phyloP scores from a whole-genome alignment of 2,329 filamentous ascomycete genomes.

The Ascochyta viciae-villosae region DNA sequence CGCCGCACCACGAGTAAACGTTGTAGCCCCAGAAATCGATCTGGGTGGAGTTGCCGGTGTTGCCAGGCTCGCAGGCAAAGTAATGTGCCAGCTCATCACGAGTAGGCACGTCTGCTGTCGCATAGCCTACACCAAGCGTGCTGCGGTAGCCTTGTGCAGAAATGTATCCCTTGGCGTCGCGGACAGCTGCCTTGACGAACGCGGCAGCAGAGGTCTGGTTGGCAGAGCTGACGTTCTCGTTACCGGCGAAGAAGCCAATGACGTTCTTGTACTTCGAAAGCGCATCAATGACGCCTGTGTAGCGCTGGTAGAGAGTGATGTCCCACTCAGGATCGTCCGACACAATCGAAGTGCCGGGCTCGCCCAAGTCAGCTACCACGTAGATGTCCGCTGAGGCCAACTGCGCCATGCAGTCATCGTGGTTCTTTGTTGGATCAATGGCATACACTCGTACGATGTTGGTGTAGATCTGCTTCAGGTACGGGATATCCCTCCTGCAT shows the following conservation, averaged over 20 bases:
- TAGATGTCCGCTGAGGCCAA: slow-evolving; percentile 89
- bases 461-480: slow-evolving; percentile 78
- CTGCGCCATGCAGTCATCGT: slow-evolving; percentile 82
- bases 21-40: slow-evolving; percentile 99
- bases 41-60: slow-evolving; percentile 55
- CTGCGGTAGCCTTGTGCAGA: slow-evolving; percentile 73
- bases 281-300: slow-evolving; percentile 81
- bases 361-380: slow-evolving; percentile 80
- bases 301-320: slow-evolving; percentile 77
- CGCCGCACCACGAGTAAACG: slow-evolving; percentile 98
- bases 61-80: slow-evolving; percentile 81
- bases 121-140: slow-evolving; percentile 87
- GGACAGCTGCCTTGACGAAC: slow-evolving; percentile 96
- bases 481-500: slow-evolving; percentile 86
- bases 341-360: slow-evolving; percentile 73
- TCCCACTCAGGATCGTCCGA: slow-evolving; percentile 82
- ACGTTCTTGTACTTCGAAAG: slow-evolving; percentile 86
- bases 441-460: slow-evolving; percentile 96
- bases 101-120: slow-evolving; percentile 91
- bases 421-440: slow-evolving; percentile 77
- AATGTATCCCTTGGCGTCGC: slow-evolving; percentile 95
- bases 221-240: slow-evolving; percentile 88
- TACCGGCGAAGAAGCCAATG: slow-evolving; percentile 97
- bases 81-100: slow-evolving; percentile 84
- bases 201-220: slow-evolving; percentile 90